A percentile compares a stretch with the other conserved stretches of the same genome.
Evolutionary conservation across 2,329 filamentous ascomycete species (phyloP).

Genomic region (Coleophoma cylindrospora): DNA sequence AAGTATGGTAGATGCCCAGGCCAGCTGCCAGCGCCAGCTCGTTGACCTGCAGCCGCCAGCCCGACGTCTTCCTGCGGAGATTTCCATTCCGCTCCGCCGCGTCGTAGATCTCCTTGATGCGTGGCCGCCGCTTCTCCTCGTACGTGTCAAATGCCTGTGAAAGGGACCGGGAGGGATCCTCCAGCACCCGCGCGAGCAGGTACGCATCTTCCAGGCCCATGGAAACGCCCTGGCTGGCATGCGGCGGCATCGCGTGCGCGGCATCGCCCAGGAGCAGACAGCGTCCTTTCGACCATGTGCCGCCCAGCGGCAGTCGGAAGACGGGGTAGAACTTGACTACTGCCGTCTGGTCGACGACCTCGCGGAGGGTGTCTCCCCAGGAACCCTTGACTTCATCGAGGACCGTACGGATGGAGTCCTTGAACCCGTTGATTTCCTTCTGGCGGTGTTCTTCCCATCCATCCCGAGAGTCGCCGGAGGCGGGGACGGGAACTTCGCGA

Average conservation of each 20-base stretch:
- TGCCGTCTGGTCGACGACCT: conserved; percentile 12
- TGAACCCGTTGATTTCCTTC: conserved; percentile 26
- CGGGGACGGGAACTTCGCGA: conserved; percentile 21
- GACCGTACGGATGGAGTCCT: conserved; percentile 16
- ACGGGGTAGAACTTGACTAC: conserved; percentile 30
- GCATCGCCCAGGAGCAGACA: conserved; percentile 50
- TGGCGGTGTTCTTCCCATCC: conserved; percentile 27
- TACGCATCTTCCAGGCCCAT: conserved; percentile 52
- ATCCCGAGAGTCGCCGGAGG: conserved; percentile 20
- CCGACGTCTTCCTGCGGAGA: conserved; percentile 17
- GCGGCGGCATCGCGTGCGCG: conserved; percentile 49
- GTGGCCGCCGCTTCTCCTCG: conserved; percentile 25
- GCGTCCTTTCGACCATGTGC: conserved; percentile 30
- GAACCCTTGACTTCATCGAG: conserved; percentile 19
- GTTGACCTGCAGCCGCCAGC: conserved; percentile 23
- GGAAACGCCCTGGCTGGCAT: conserved; percentile 47
- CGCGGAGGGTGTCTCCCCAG: conserved; percentile 19
- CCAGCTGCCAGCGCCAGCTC: conserved; percentile 14
- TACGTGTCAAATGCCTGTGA: conserved; percentile 18
- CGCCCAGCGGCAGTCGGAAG: conserved; percentile 28
- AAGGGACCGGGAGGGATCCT: conserved; percentile 10
- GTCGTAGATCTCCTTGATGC: conserved; percentile 22
- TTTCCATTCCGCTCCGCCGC: conserved; percentile 20
- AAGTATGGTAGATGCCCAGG: conserved; percentile 11
- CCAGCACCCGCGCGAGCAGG: conserved; percentile 22